Evolutionary conservation across 148 eudicot species (phyloP), one percentile per base, ranked within the genome.

Genomic region (Tetragonia tetragonoides): DNA sequence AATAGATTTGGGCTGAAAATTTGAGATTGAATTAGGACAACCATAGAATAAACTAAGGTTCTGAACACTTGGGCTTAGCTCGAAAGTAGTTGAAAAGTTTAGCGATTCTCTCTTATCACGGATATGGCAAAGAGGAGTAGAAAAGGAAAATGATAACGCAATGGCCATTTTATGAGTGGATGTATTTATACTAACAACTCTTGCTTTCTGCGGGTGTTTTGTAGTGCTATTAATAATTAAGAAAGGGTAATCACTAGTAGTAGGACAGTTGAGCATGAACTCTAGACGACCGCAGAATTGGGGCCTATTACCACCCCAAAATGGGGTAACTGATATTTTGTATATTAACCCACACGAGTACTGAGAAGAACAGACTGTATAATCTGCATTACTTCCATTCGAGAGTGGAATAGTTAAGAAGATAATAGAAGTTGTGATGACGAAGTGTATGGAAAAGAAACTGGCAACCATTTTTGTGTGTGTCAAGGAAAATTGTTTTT

Each of bases 261-360:
- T 3, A 68, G 14, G 2, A 68, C 71, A 68, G 20, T 3, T 20
- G 28, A 68, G 71, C 9, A 0, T 21, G 71, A 68, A 68, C 24
- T 68, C 51, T 42, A 24, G 71, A 16, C 3, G 28, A 3, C 71
- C 71, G 41, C 71, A 68, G 28, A 41, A 68, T n/a, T 68, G 24
- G 5, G 71, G 71, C 51, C 71, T 68, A 20, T 68, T 20, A 24
- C 51, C 71, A 5, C 71, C 71, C 71, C 71, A 68, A 68, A 68
- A 68, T 42, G 71, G 71, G 71, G 51, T 68, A 68, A 41, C 51
- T 18, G 28, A 68, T 41, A 41, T 68, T 68, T 17, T 68, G 6
- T 6, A 68, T 68, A 68, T 68, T 8, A 21, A 1, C n/a, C 71
- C 71, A 38, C 71, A 68, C 18, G 71, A 68, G 51, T 68, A 68